phyloP scores from a whole-genome alignment of 106 monocot species.

The Amphibolis antarctica region DNA sequence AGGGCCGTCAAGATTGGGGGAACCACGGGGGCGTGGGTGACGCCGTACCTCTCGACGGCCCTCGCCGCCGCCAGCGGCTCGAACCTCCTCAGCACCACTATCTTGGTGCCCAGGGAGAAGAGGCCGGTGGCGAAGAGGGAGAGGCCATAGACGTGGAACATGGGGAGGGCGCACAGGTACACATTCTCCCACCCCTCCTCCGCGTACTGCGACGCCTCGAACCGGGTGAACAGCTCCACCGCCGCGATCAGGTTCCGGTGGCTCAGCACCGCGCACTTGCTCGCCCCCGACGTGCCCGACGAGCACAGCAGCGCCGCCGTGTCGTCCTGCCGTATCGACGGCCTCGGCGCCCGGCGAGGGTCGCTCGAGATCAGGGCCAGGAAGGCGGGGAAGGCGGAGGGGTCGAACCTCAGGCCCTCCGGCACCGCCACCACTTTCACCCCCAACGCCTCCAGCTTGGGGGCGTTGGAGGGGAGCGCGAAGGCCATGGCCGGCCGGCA shows the following conservation, averaged over 20 bases:
- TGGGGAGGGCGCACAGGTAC: conserved; percentile 54
- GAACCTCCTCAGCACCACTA: conserved; percentile 68
- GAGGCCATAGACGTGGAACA: conserved; percentile 77
- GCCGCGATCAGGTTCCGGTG: conserved; percentile 54
- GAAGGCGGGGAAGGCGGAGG: background rate
- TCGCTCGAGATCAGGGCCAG: background rate
- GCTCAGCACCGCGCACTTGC: conserved; percentile 51
- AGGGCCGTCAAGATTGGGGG: conserved; percentile 53
- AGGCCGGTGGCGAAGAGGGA: conserved; percentile 52
- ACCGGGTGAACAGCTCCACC: conserved; percentile 58
- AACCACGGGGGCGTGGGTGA: conserved; percentile 57
- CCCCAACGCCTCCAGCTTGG: background rate
- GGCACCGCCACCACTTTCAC: conserved; percentile 3
- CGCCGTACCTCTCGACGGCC: conserved; percentile 31
- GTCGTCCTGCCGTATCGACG: conserved; percentile 38
- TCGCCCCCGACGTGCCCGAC: conserved; percentile 59
- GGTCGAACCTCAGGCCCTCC: conserved; percentile 13
- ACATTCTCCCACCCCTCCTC: conserved; percentile 31
- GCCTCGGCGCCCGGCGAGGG: background rate
- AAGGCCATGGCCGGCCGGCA: conserved; percentile 4
- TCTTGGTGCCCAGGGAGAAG: conserved; percentile 36
- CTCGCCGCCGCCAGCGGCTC: conserved; percentile 24
- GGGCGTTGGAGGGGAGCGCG: background rate
- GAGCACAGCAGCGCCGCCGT: conserved; percentile 49
- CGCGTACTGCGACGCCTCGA: conserved; percentile 42